Evolutionary conservation across 805 yeast genomes (phyloP).

Genomic region (Pichia kluyveri): DNA sequence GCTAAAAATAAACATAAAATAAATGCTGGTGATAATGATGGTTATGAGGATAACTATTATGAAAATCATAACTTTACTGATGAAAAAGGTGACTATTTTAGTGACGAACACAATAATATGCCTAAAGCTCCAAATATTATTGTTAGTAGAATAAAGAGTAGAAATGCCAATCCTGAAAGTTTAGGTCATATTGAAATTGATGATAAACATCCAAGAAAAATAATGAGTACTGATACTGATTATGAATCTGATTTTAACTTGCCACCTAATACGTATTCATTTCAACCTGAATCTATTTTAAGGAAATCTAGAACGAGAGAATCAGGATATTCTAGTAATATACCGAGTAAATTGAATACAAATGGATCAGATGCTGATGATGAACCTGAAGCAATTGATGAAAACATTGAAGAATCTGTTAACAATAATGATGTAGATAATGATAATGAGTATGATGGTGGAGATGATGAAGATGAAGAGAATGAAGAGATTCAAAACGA

Average conservation of each 20-base stretch:
- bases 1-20: background rate
- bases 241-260: background rate
- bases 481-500: background rate
- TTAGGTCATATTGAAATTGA: conserved; percentile 1
- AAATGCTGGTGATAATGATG: background rate
- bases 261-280: background rate
- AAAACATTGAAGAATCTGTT: background rate
- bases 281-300: conserved; percentile 3
- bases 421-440: background rate
- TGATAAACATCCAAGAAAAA: background rate
- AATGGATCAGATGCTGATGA: background rate
- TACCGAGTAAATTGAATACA: background rate
- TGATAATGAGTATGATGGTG: background rate
- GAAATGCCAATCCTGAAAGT: background rate
- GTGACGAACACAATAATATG: background rate
- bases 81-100: background rate
- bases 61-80: background rate
- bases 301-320: background rate
- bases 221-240: conserved; percentile 3
- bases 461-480: background rate
- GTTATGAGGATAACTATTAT: background rate
- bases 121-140: too few relatives aligned
- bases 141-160: background rate
- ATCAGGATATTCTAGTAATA: background rate
- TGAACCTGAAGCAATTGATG: background rate